Conservation (phyloP, 78 protist genomes). For the Polysphondylium violaceum region DNA sequence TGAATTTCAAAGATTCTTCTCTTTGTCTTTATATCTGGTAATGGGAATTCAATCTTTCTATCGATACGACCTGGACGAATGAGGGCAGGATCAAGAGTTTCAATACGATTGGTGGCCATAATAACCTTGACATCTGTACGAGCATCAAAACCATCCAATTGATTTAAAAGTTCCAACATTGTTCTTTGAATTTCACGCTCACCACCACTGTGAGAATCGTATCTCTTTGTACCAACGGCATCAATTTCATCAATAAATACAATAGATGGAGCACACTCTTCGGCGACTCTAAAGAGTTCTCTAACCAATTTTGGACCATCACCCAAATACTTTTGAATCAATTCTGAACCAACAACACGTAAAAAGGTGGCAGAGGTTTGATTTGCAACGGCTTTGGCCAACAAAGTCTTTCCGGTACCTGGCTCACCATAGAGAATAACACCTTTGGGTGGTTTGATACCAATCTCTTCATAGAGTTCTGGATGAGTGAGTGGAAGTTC, state of each 20-base stretch:
- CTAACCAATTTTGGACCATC: constrained; percentile 99
- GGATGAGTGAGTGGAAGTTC: constrained; percentile 99
- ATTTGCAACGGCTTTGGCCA: constrained; percentile 99
- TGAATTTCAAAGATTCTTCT: constrained; percentile 95
- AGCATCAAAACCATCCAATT: constrained; percentile 99
- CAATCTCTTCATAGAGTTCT: constrained; percentile 99
- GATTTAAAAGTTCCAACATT: constrained; percentile 99
- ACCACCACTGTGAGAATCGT: constrained; percentile 98
- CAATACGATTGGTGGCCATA: constrained; percentile 99
- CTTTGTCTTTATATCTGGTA: constrained; percentile 98
- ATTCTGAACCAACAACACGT: constrained; percentile 99
- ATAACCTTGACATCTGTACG: constrained; percentile 99
- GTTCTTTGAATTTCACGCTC: constrained; percentile 99
- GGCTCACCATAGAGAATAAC: constrained; percentile 99
- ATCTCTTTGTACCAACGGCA: constrained; percentile 99
- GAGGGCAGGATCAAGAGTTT: constrained; percentile 98
- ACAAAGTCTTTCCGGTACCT: constrained; percentile 99
- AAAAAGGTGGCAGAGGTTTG: constrained; percentile 99
- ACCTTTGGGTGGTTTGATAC: constrained; percentile 99
- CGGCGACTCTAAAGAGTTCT: constrained; percentile 98
- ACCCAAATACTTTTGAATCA: constrained; percentile 99
- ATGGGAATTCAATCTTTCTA: constrained; percentile 99
- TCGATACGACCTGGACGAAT: constrained; percentile 99
- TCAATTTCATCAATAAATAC: constrained; percentile 99
- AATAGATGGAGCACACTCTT: constrained; percentile 98